A percentile compares a stretch with the other conserved stretches of the same genome.
phyloP scores from a whole-genome alignment of 768 basidiomycete genomes.

The Kwoniella sp. region DNA sequence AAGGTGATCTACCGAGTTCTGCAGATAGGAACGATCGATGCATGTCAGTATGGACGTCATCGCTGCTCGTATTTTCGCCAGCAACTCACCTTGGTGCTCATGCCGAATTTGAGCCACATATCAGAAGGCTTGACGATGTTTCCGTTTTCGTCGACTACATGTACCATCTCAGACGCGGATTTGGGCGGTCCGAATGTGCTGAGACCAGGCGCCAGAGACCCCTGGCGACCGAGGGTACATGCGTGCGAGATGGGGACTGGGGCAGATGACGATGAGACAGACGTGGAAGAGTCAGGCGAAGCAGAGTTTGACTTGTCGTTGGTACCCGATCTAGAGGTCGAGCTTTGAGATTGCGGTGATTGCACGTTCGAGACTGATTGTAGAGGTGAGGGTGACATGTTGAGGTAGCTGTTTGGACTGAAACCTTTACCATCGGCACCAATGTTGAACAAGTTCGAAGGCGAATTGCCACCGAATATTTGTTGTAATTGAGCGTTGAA shows the following conservation, averaged over 20 bases:
- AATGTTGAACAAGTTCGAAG: constrained; percentile 28
- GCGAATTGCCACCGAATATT: constrained; percentile 29
- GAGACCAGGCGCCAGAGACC: constrained; percentile 10
- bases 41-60: constrained; percentile 3
- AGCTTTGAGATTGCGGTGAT: constrained; percentile 26
- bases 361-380: constrained; percentile 26
- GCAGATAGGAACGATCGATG: background rate
- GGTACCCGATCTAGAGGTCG: background rate
- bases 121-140: constrained; percentile 42
- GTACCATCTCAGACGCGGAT: constrained; percentile 23
- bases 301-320: constrained; percentile 23
- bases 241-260: background rate
- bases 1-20: constrained; percentile 36
- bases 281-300: constrained; percentile 28
- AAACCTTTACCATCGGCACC: constrained; percentile 22
- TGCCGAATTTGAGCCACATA: constrained; percentile 42
- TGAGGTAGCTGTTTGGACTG: constrained; percentile 51
- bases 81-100: constrained; percentile 35
- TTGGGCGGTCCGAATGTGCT: constrained; percentile 28
- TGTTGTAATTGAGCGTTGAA: constrained; percentile 43
- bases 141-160: constrained; percentile 41
- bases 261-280: constrained; percentile 6
- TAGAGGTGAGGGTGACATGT: constrained; percentile 50
- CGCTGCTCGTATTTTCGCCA: background rate
- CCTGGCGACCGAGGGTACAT: background rate